Conservation (phyloP, 768 basidiomycete genomes). For the Collybia mongolica region DNA sequence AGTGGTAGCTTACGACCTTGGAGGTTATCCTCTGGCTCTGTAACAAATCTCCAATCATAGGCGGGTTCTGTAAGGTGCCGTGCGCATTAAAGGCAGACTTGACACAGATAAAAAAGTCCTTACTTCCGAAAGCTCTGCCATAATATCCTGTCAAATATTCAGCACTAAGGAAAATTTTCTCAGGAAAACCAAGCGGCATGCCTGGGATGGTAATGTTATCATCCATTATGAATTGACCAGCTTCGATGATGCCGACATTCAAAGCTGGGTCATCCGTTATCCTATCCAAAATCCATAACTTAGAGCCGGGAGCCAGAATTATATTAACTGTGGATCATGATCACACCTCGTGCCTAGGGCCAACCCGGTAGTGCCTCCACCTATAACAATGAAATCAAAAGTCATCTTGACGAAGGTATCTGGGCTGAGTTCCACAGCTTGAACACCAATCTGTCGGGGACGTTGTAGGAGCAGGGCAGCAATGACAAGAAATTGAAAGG, state of each 20-base stretch:
- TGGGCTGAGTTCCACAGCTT: no score
- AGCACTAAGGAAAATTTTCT: conserved; percentile 2
- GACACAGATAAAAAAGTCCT: no score
- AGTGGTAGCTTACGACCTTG: conserved; percentile 14
- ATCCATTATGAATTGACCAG: conserved; percentile 18
- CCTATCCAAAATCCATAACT: conserved; percentile 23
- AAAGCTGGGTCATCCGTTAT: conserved; percentile 33
- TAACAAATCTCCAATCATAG: conserved; percentile 24
- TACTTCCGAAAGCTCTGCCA: conserved; percentile 4
- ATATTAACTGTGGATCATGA: no score
- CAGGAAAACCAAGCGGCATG: no score
- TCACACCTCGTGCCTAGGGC: conserved; percentile 15
- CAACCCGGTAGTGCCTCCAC: conserved; percentile 22
- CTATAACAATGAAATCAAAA: conserved; percentile 23
- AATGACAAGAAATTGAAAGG: no score
- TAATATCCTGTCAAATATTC: background rate
- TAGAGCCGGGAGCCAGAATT: no score
- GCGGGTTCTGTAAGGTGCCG: conserved; percentile 9
- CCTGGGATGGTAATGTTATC: background rate
- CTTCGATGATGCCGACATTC: conserved; percentile 36
- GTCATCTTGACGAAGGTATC: background rate
- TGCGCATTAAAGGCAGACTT: background rate
- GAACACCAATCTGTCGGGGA: no score
- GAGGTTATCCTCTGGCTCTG: conserved; percentile 20
- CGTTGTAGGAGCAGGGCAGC: no score